Evolutionary conservation across 805 yeast species (phyloP).

Genomic region (Barnettozyma wickerhamii): DNA sequence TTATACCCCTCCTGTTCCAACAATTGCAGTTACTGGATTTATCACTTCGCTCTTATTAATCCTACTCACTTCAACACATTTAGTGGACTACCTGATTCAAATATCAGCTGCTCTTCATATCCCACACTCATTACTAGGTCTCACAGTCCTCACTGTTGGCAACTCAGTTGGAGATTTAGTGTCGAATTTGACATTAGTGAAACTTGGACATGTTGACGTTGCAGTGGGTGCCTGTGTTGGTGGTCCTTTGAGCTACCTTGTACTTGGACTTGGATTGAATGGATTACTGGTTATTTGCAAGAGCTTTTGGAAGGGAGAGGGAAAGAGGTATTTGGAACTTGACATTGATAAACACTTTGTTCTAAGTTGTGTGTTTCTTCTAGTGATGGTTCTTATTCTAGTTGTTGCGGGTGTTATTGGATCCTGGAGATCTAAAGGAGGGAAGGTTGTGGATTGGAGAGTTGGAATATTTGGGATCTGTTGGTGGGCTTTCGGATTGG

Average conservation of each 20-base stretch:
- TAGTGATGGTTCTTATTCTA: constrained; percentile 16
- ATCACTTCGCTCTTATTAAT: constrained; percentile 63
- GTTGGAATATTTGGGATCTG: constrained; percentile 22
- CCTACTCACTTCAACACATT: constrained; percentile 62
- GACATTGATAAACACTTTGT: constrained; percentile 21
- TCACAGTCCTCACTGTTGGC: constrained; percentile 88
- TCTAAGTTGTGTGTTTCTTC: constrained; percentile 21
- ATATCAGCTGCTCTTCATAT: constrained; percentile 56
- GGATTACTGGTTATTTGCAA: constrained; percentile 42
- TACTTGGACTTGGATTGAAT: constrained; percentile 78
- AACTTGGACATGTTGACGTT: constrained; percentile 79
- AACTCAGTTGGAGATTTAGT: constrained; percentile 89
- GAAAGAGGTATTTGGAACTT: constrained; percentile 9
- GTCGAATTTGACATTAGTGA: constrained; percentile 75
- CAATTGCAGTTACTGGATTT: constrained; percentile 54
- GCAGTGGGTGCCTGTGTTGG: constrained; percentile 97
- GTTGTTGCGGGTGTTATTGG: constrained; percentile 18
- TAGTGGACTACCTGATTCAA: constrained; percentile 59
- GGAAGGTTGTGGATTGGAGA: constrained; percentile 20
- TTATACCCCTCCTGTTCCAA: background rate
- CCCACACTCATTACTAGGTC: constrained; percentile 77
- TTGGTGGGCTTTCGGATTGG: constrained; percentile 26
- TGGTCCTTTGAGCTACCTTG: constrained; percentile 74
- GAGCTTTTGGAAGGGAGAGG: background rate
- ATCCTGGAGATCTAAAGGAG: background rate